phyloP scores from a whole-genome alignment of 176 grass and related monocot species.

The Carex cristatella region DNA sequence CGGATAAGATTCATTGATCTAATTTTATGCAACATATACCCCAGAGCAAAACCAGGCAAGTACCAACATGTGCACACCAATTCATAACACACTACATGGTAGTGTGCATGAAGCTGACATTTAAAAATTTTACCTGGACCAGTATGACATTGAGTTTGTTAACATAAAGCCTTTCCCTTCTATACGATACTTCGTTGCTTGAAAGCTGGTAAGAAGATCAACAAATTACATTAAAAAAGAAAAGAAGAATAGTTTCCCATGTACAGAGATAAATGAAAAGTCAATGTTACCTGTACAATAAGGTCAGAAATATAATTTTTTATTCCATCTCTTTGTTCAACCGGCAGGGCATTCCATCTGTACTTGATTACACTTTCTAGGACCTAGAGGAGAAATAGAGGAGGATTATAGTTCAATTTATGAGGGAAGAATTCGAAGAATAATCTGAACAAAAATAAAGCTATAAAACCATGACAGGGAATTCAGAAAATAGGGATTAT shows the following conservation, averaged over 20 bases:
- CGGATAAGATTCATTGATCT: not conserved
- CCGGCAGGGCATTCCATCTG: constrained; percentile 87
- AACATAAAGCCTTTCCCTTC: constrained; percentile 94
- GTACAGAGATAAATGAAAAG: not conserved
- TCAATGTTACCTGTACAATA: constrained; percentile 60
- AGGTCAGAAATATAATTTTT: constrained; percentile 98
- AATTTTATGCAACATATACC: not conserved
- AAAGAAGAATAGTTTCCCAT: not conserved
- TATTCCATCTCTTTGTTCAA: constrained; percentile 94
- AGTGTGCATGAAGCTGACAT: not conserved
- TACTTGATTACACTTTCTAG: constrained; percentile 99
- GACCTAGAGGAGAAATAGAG: constrained; percentile 40
- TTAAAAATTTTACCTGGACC: constrained; percentile 64
- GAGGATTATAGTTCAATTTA: not conserved
- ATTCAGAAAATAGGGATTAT: not conserved
- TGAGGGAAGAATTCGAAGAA: not conserved
- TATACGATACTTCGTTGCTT: constrained; percentile 76
- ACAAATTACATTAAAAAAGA: not conserved
- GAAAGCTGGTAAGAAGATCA: constrained; percentile 56
- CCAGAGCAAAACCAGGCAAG: not conserved
- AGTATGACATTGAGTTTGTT: constrained; percentile 99
- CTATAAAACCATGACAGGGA: not conserved
- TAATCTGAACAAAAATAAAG: not conserved
- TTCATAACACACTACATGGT: not conserved
- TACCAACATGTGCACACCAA: not conserved